Conservation (phyloP, 2,329 filamentous ascomycete genomes). For the Hymenoscyphus fraxineus region DNA sequence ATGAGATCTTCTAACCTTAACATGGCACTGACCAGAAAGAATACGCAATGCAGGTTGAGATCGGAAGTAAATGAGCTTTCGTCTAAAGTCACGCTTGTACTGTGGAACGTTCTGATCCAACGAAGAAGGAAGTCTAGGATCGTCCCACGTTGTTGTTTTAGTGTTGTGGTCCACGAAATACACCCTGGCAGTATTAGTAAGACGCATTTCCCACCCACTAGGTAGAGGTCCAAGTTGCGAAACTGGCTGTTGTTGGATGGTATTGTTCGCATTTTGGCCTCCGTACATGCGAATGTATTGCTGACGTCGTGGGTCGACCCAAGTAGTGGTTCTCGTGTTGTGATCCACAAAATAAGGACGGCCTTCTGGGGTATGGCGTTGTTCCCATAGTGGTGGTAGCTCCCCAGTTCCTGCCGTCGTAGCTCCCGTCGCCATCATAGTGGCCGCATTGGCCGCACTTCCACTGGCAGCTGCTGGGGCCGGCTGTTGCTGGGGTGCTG, state of each 20-base stretch:
- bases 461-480: conserved; percentile 22
- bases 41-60: conserved; percentile 96
- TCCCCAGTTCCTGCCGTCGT: conserved; percentile 94
- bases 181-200: conserved; percentile 94
- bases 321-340: conserved; percentile 95
- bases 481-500: conserved; percentile 25
- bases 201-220: conserved; percentile 98
- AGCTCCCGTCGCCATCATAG: conserved; percentile 91
- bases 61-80: conserved; percentile 98
- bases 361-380: conserved; percentile 91
- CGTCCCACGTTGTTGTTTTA: conserved; percentile 99
- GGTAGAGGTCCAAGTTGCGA: conserved; percentile 93
- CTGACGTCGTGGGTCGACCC: conserved; percentile 94
- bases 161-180: conserved; percentile 99
- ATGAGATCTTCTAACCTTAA: conserved; percentile 92
- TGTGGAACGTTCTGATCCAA: conserved; percentile 97
- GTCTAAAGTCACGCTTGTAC: conserved; percentile 97
- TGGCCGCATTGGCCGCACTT: conserved; percentile 54
- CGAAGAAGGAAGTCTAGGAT: conserved; percentile 89
- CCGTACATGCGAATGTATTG: conserved; percentile 98
- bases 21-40: conserved; percentile 92
- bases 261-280: conserved; percentile 81
- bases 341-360: conserved; percentile 97
- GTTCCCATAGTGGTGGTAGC: conserved; percentile 93
- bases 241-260: conserved; percentile 94